Conservation (phyloP, 1,284 basidiomycete species). For the Caloboletus firmus region DNA sequence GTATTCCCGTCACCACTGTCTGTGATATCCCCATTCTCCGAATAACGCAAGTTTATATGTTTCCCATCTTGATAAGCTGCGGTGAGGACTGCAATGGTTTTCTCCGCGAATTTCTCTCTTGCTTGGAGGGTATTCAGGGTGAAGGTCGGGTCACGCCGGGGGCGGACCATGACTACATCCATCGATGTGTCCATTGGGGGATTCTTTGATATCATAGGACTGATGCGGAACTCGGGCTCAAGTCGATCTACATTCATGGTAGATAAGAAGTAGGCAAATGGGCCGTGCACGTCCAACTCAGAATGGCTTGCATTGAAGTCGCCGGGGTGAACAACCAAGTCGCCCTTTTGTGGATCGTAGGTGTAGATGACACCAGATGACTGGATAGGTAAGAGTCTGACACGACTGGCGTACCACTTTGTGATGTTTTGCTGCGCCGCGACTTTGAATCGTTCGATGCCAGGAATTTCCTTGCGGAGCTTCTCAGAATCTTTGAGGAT, state of each 20-base stretch:
- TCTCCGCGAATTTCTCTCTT: slow-evolving; percentile 48
- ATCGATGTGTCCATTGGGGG: slow-evolving; percentile 50
- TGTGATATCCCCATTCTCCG: slow-evolving; percentile 44
- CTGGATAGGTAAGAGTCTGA: slow-evolving; percentile 52
- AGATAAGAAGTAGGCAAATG: slow-evolving; percentile 84
- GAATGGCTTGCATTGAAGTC: slow-evolving; percentile 36
- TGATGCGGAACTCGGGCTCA: slow-evolving; percentile 70
- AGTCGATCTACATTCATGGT: slow-evolving; percentile 82
- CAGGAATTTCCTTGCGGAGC: slow-evolving; percentile 67
- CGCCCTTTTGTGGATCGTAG: slow-evolving; percentile 55
- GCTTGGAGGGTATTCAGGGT: slow-evolving; percentile 42
- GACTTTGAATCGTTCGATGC: slow-evolving; percentile 83
- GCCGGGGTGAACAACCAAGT: slow-evolving; percentile 52
- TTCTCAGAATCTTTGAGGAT: slow-evolving; percentile 82
- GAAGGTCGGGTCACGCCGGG: slow-evolving; percentile 61
- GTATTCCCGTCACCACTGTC: slow-evolving; percentile 46
- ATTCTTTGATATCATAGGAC: slow-evolving; percentile 36
- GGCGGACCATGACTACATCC: slow-evolving; percentile 85
- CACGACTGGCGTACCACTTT: slow-evolving; percentile 69
- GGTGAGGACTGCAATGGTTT: slow-evolving; percentile 52
- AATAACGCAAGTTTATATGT: slow-evolving; percentile 67
- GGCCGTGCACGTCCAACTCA: slow-evolving; percentile 60
- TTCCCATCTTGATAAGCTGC: slow-evolving; percentile 72
- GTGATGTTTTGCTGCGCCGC: slow-evolving; percentile 77
- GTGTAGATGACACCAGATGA: slow-evolving; percentile 47